A percentile compares a stretch with the other conserved stretches of the same genome.
These are phyloP conservation scores for Steccherinum ochraceum DNA, from an alignment of 768 basidiomycete species.

Conservation along the genomic window DNA sequence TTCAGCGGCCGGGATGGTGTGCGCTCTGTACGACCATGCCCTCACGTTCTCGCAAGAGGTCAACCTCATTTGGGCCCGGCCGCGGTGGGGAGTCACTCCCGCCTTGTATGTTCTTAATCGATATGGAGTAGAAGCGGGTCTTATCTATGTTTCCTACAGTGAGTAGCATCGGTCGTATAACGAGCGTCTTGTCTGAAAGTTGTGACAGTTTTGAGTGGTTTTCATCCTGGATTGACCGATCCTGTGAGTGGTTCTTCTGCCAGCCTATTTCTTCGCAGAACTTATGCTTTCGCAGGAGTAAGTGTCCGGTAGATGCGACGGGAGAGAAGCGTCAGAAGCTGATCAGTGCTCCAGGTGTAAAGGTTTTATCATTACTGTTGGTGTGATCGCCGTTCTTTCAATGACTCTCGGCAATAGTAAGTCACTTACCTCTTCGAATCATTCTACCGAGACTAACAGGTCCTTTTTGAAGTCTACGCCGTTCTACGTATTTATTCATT, in stretches of 20 bases:
- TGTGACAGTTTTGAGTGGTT: conserved; percentile 5
- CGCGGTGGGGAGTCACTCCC: background rate
- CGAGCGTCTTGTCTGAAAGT: too few species aligned
- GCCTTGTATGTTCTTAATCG: conserved; percentile 5
- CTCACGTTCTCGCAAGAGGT: conserved; percentile 4
- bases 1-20: background rate
- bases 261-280: too few species aligned
- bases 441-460: background rate
- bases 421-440: background rate
- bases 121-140: conserved; percentile 1
- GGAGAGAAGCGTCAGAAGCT: background rate
- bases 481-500: background rate
- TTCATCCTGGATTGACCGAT: background rate
- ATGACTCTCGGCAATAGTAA: background rate
- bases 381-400: background rate
- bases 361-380: background rate
- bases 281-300: too few species aligned
- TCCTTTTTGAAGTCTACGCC: background rate
- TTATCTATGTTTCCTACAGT: conserved; percentile 9
- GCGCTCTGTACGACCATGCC: conserved; percentile 2
- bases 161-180: background rate
- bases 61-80: background rate
- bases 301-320: too few species aligned
- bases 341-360: background rate
- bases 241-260: background rate